phyloP scores from a whole-genome alignment of 257 asterid genomes.

The Nicotiana knightiana region DNA sequence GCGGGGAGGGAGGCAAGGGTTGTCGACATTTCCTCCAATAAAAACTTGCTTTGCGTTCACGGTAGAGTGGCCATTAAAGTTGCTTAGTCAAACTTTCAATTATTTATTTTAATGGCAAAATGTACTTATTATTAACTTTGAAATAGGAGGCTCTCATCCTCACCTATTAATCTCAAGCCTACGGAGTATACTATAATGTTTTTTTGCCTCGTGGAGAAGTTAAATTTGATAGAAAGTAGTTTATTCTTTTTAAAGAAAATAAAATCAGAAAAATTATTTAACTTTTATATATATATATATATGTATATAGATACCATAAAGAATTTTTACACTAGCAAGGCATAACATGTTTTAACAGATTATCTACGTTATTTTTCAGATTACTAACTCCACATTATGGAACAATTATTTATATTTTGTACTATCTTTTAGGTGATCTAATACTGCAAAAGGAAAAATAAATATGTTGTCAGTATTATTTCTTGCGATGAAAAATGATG shows the following conservation, averaged over 20 bases:
- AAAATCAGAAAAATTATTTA: not conserved
- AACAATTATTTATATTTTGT: no score
- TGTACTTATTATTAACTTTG: not conserved
- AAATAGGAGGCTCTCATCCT: not conserved
- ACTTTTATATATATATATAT: not conserved
- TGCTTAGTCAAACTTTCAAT: constrained; percentile 21
- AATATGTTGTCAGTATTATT: no score
- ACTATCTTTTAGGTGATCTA: no score
- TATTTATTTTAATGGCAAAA: not conserved
- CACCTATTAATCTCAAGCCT: not conserved
- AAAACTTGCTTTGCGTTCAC: constrained; percentile 33
- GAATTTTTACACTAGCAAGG: no score
- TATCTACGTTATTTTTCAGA: no score
- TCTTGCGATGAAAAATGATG: not conserved
- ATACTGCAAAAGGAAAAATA: no score
- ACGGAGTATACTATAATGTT: not conserved
- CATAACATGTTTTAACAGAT: no score
- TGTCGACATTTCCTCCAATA: constrained; percentile 26
- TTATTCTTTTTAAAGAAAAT: no score
- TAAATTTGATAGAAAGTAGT: no score
- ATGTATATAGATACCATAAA: no score
- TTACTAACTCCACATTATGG: not conserved
- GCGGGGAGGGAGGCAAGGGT: constrained; percentile 28
- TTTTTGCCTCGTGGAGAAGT: not conserved
- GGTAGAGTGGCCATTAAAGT: constrained; percentile 12